These are phyloP conservation scores for Dimocarpus longan DNA, from an alignment of 345 rosid species.

Conservation along the genomic window DNA sequence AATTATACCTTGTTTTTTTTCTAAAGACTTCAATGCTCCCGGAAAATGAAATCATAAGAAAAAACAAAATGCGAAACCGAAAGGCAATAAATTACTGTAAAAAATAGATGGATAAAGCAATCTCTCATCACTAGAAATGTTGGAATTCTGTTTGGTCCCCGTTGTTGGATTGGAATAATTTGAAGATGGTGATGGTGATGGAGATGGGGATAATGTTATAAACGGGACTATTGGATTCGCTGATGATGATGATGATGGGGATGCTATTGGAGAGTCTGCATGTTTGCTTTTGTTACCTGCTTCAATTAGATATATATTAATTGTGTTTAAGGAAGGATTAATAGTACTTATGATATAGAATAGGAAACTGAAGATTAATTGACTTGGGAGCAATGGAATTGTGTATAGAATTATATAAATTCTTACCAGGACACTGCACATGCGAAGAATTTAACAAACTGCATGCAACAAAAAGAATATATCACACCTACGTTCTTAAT, in stretches of 20 bases:
- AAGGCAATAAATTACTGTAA: background rate
- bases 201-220: constrained; percentile 6
- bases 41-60: no score
- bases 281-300: constrained; percentile 9
- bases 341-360: no score
- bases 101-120: background rate
- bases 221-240: constrained; percentile 10
- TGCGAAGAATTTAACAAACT: constrained; percentile 19
- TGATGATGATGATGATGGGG: background rate
- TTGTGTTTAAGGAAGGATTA: no score
- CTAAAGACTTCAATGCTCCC: no score
- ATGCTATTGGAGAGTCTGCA: constrained; percentile 11
- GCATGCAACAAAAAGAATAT: constrained; percentile 6
- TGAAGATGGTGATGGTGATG: no score
- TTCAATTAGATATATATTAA: background rate
- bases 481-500: no score
- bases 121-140: background rate
- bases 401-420: background rate
- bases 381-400: background rate
- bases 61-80: background rate
- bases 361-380: background rate
- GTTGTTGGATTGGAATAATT: background rate
- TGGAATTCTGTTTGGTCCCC: constrained; percentile 4
- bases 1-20: no score
- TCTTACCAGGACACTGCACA: constrained; percentile 19